A percentile compares a stretch with the other conserved stretches of the same genome.
Conservation (phyloP, 768 basidiomycete genomes). For the Trametes cingulata region DNA sequence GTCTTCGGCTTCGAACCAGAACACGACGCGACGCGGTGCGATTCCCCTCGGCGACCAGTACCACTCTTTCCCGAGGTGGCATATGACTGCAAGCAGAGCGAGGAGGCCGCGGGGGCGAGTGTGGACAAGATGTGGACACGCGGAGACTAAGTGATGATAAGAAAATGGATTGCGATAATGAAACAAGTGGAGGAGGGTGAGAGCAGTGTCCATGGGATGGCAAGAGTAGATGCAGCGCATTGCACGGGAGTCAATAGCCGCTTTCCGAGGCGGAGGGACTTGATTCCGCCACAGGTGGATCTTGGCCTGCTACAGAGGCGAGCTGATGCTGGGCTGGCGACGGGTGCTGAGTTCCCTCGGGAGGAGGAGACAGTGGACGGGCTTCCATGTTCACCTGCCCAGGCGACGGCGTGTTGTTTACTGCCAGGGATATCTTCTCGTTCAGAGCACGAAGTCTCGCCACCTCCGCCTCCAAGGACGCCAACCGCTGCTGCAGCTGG, state of each 20-base stretch:
- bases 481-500: slow-evolving; percentile 68
- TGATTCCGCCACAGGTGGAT: slow-evolving; percentile 64
- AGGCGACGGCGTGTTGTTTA: slow-evolving; percentile 58
- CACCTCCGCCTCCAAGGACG: slow-evolving; percentile 67
- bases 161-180: slow-evolving; percentile 22
- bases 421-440: slow-evolving; percentile 79
- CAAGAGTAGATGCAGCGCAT: slow-evolving; percentile 4
- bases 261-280: slow-evolving; percentile 40
- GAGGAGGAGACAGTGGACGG: slow-evolving; percentile 65
- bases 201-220: slow-evolving; percentile 23
- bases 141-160: slow-evolving; percentile 25
- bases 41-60: slow-evolving; percentile 5
- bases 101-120: slow-evolving; percentile 37
- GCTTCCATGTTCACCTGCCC: slow-evolving; percentile 42
- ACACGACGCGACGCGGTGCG: slow-evolving; percentile 2
- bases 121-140: slow-evolving; percentile 31
- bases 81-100: slow-evolving; percentile 28
- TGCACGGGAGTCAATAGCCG: slow-evolving; percentile 31
- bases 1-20: slow-evolving; percentile 22
- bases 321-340: slow-evolving; percentile 42
- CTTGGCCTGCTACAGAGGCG: slow-evolving; percentile 58
- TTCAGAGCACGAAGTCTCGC: slow-evolving; percentile 71
- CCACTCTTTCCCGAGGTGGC: slow-evolving; percentile 18
- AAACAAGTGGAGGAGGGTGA: slow-evolving; percentile 17
- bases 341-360: slow-evolving; percentile 45